phyloP scores from a whole-genome alignment of 352 stramenopile species.

The Globisporangium cederbergense region DNA sequence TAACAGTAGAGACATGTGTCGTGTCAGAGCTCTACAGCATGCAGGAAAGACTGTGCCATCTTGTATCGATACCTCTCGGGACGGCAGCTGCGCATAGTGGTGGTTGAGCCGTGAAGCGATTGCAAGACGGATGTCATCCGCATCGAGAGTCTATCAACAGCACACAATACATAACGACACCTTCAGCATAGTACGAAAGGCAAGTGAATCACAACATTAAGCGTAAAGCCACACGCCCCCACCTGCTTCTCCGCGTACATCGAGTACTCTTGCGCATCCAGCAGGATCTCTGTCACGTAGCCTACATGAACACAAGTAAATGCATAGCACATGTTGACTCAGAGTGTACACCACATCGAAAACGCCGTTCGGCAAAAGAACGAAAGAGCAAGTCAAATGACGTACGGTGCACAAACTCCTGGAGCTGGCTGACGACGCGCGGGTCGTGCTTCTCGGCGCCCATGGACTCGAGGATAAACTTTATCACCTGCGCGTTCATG shows the following conservation, averaged over 20 bases:
- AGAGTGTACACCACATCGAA: neutral
- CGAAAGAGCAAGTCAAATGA: neutral
- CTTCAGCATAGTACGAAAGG: neutral
- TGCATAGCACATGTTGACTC: too few species aligned
- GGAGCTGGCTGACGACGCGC: conserved; percentile 74
- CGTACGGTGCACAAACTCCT: conserved; percentile 84
- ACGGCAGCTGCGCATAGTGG: conserved; percentile 70
- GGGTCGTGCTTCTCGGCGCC: conserved; percentile 75
- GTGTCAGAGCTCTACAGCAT: neutral
- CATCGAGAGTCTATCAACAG: conserved; percentile 46
- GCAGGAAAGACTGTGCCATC: neutral
- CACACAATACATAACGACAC: neutral
- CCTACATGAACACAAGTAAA: conserved; percentile 25
- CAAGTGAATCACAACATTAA: neutral
- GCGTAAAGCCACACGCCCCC: neutral
- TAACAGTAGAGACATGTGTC: neutral
- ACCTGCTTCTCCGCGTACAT: conserved; percentile 75
- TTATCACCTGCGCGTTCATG: conserved; percentile 57
- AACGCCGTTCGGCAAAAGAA: neutral
- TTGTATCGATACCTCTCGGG: conserved; percentile 47
- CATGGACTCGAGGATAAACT: conserved; percentile 74
- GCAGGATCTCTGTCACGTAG: conserved; percentile 79
- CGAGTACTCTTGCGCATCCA: conserved; percentile 83
- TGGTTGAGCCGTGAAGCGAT: conserved; percentile 77
- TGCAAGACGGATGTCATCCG: conserved; percentile 74